Evolutionary conservation across 768 basidiomycete genomes (phyloP).

Genomic region (Favolaschia claudopus): DNA sequence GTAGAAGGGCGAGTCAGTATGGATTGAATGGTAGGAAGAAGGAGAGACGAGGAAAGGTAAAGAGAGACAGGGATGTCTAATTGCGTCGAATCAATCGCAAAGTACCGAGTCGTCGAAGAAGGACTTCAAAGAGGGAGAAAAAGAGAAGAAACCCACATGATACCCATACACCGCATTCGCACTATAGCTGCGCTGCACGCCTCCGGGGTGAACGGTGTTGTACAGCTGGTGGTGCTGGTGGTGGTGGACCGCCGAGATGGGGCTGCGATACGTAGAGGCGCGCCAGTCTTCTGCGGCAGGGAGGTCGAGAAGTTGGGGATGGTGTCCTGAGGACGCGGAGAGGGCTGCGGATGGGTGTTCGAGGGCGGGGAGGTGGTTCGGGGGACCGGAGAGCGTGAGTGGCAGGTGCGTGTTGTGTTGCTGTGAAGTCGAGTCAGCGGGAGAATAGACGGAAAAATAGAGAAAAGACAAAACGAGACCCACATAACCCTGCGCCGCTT

Average conservation of each 20-base stretch:
- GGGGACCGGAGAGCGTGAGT: not conserved
- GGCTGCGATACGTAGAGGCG: not conserved
- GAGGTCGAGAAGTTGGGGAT: too few species aligned
- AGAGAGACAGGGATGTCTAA: not conserved
- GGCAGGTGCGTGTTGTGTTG: conserved; percentile 3
- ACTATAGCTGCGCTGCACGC: conserved; percentile 22
- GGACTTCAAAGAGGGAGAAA: not conserved
- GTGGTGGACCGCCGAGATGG: not conserved
- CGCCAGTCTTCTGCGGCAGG: not conserved
- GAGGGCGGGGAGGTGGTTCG: not conserved
- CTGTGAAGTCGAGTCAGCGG: not conserved
- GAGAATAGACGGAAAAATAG: not conserved
- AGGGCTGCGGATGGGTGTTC: too few species aligned
- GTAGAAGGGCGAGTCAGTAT: not conserved
- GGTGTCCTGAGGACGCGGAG: too few species aligned
- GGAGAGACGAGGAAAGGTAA: not conserved
- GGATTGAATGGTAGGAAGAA: not conserved
- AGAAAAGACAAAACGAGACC: not conserved
- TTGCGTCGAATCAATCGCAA: not conserved
- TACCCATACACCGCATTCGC: conserved; percentile 14
- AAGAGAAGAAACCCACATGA: not conserved
- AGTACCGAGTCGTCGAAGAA: not conserved
- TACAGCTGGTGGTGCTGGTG: conserved; percentile 12
- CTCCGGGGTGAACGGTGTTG: not conserved
- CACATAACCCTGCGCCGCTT: too few species aligned